Evolutionary conservation across 2,329 filamentous ascomycete species (phyloP).

Genomic region (Alternaria postmessia): DNA sequence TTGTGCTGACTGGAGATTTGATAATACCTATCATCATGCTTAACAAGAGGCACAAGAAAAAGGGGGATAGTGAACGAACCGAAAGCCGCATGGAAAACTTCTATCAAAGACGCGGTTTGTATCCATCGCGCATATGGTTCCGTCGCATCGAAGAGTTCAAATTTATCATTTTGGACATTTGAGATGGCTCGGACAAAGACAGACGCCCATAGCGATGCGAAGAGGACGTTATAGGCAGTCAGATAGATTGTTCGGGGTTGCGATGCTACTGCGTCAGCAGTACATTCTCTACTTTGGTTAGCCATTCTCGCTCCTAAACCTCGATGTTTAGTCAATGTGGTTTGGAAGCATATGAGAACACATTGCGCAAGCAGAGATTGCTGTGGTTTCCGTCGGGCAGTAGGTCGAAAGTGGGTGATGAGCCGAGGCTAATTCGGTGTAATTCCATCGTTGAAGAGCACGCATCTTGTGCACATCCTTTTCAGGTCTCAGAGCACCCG

Average conservation of each 20-base stretch:
- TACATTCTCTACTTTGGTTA: not conserved
- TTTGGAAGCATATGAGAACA: not conserved
- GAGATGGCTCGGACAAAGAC: slow-evolving; percentile 15
- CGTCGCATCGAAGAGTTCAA: slow-evolving; percentile 22
- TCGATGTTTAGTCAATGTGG: not conserved
- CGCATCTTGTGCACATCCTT: not conserved
- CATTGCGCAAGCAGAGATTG: slow-evolving; percentile 11
- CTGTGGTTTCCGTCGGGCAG: slow-evolving; percentile 2
- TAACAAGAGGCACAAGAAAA: not conserved
- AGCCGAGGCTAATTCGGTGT: slow-evolving; percentile 15
- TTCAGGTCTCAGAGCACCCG: not conserved
- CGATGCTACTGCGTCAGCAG: not conserved
- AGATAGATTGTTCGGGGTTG: slow-evolving; percentile 26
- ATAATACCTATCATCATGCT: slow-evolving; percentile 24
- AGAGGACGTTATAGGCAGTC: slow-evolving; percentile 33
- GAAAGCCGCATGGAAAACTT: slow-evolving; percentile 30
- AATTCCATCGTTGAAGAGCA: not conserved
- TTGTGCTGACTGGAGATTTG: slow-evolving; percentile 35
- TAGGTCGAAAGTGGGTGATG: slow-evolving; percentile 11
- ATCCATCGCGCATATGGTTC: slow-evolving; percentile 27
- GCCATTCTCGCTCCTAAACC: not conserved
- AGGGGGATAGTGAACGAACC: slow-evolving; percentile 15
- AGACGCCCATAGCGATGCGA: slow-evolving; percentile 28
- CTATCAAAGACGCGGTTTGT: slow-evolving; percentile 32
- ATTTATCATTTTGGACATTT: not conserved